A percentile compares a stretch with the other conserved stretches of the same genome.
phyloP scores from a whole-genome alignment of 1,284 basidiomycete species.

The Cutaneotrichosporon daszewskae region DNA sequence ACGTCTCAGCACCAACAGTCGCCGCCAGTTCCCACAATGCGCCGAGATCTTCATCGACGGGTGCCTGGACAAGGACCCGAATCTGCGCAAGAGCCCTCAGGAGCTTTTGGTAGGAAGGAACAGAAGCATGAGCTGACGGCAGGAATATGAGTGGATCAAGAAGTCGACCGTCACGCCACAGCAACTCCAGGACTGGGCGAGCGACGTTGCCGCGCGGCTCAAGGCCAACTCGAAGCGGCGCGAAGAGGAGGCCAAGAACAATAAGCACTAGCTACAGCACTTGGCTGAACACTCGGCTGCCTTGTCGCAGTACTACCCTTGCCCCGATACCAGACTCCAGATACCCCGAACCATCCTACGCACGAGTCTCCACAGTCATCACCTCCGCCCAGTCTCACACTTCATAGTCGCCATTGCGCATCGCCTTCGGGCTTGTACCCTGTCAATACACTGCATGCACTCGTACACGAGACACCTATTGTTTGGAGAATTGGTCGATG shows the following conservation, averaged over 20 bases:
- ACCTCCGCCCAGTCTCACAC: not conserved
- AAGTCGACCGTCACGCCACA: constrained; percentile 28
- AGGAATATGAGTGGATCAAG: constrained; percentile 40
- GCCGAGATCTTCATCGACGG: constrained; percentile 74
- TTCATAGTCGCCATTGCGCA: not conserved
- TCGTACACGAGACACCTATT: not conserved
- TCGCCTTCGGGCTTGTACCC: not conserved
- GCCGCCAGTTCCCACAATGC: constrained; percentile 55
- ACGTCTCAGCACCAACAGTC: constrained; percentile 55
- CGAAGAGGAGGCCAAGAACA: too few relatives aligned
- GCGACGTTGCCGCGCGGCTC: constrained; percentile 8
- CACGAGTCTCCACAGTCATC: not conserved
- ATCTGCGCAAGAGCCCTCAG: constrained; percentile 68
- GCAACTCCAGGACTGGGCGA: constrained; percentile 33
- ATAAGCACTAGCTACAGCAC: not conserved
- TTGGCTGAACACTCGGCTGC: not conserved
- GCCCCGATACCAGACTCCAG: too few relatives aligned
- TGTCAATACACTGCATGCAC: not conserved
- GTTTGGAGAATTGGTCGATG: constrained; percentile 4
- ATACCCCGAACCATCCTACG: too few relatives aligned
- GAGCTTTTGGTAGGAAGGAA: constrained; percentile 57
- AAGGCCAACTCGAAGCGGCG: not conserved
- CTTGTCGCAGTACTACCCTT: too few relatives aligned
- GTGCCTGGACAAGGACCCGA: constrained; percentile 78
- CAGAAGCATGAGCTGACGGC: not conserved